These are phyloP conservation scores for Leptographium galeiforme DNA, from an alignment of 2,329 filamentous ascomycete genomes.

Conservation along the genomic window DNA sequence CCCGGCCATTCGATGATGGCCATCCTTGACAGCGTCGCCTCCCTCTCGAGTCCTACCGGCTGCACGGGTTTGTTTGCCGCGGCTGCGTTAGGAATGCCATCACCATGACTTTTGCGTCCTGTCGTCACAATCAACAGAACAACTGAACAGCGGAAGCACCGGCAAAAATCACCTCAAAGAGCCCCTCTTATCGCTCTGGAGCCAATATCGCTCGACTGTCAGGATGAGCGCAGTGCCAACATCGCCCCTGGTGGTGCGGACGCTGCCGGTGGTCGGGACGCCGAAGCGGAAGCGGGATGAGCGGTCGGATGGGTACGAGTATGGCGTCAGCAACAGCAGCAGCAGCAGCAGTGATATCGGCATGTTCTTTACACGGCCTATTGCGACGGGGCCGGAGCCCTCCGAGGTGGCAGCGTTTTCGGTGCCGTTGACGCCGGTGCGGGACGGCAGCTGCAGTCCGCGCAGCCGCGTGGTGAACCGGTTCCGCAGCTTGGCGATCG, in stretches of 20 bases:
- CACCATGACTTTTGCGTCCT: no score
- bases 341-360: neutral
- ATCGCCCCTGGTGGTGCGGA: neutral
- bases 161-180: neutral
- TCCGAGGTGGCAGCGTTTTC: no score
- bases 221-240: neutral
- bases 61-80: no score
- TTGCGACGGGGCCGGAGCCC: no score
- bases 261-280: neutral
- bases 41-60: no score
- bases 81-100: no score
- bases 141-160: no score
- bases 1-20: no score
- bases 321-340: neutral
- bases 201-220: neutral
- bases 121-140: no score
- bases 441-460: constrained; percentile 38
- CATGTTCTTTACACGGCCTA: neutral
- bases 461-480: constrained; percentile 36
- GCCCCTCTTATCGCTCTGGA: neutral
- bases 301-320: neutral
- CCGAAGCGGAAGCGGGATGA: constrained; percentile 1
- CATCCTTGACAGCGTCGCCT: no score
- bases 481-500: constrained; percentile 37
- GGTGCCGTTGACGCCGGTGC: neutral